phyloP scores from a whole-genome alignment of 768 basidiomycete species.

The Scleroderma bovista region DNA sequence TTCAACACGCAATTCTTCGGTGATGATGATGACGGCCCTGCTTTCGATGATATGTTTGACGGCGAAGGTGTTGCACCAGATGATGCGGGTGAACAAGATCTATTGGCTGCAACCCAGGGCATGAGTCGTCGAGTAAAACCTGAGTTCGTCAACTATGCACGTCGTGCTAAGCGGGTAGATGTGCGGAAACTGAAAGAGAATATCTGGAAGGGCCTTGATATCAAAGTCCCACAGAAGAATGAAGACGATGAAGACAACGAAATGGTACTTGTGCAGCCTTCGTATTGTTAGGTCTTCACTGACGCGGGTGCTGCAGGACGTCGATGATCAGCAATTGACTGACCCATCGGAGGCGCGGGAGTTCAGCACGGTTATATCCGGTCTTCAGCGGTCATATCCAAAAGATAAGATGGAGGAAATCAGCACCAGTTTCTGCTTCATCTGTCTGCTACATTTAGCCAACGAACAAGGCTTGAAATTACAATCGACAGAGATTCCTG shows the following conservation, averaged over 20 bases:
- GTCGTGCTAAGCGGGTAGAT: conserved; percentile 93
- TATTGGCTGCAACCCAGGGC: conserved; percentile 75
- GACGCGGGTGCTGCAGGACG: conserved; percentile 37
- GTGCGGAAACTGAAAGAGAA: conserved; percentile 96
- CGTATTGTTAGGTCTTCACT: not conserved
- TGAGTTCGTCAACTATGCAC: conserved; percentile 89
- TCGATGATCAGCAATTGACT: conserved; percentile 47
- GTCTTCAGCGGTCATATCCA: conserved; percentile 79
- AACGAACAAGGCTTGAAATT: conserved; percentile 94
- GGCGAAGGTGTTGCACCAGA: conserved; percentile 44
- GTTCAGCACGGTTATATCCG: conserved; percentile 78
- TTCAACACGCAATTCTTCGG: conserved; percentile 98
- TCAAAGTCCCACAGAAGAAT: conserved; percentile 43
- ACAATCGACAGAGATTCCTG: conserved; percentile 39
- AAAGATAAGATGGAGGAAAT: conserved; percentile 95
- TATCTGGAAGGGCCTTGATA: conserved; percentile 91
- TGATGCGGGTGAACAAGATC: conserved; percentile 78
- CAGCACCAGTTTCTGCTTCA: conserved; percentile 99
- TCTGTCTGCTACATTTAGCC: conserved; percentile 91
- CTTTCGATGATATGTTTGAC: conserved; percentile 52
- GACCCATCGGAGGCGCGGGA: conserved; percentile 62
- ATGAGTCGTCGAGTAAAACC: conserved; percentile 76
- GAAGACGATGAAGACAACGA: conserved; percentile 38
- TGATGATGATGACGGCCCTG: conserved; percentile 80
- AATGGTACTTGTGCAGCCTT: conserved; percentile 43